These are phyloP conservation scores for Heliocybe sulcata DNA, from an alignment of 1,284 basidiomycete genomes.

Conservation along the genomic window DNA sequence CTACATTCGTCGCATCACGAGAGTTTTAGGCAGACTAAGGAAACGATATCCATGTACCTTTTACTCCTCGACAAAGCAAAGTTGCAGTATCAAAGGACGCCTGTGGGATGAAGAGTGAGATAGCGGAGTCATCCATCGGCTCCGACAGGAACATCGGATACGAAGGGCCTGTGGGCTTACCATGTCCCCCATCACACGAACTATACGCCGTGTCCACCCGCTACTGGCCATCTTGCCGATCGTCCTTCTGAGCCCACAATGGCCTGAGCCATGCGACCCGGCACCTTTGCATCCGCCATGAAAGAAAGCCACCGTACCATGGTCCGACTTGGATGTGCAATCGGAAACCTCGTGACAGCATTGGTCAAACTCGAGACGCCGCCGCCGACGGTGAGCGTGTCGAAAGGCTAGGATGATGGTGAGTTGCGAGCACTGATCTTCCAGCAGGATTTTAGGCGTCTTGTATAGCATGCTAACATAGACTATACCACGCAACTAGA, in stretches of 20 bases:
- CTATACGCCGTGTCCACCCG: constrained; percentile 34
- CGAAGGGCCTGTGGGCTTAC: constrained; percentile 14
- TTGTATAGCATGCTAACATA: too few relatives aligned
- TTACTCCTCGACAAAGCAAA: too few relatives aligned
- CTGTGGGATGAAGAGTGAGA: too few relatives aligned
- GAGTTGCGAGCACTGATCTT: too few relatives aligned
- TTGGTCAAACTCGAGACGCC: constrained; percentile 61
- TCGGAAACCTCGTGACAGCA: constrained; percentile 80
- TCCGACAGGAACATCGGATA: neutral
- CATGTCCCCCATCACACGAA: constrained; percentile 31
- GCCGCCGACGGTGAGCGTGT: constrained; percentile 57
- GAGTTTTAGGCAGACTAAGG: too few relatives aligned
- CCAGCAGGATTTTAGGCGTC: too few relatives aligned
- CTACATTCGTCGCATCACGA: too few relatives aligned
- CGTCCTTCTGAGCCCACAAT: constrained; percentile 37
- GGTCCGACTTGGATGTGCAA: constrained; percentile 48
- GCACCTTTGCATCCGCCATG: constrained; percentile 70
- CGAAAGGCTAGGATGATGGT: too few relatives aligned
- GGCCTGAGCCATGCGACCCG: constrained; percentile 62
- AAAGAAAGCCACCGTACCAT: constrained; percentile 67
- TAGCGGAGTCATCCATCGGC: neutral
- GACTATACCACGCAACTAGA: too few relatives aligned
- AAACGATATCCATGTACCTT: too few relatives aligned
- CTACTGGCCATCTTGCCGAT: constrained; percentile 5
- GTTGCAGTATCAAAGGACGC: too few relatives aligned